A percentile compares a stretch with the other conserved stretches of the same genome.
Evolutionary conservation across 768 basidiomycete genomes (phyloP).

Genomic region (Auricularia sp.): DNA sequence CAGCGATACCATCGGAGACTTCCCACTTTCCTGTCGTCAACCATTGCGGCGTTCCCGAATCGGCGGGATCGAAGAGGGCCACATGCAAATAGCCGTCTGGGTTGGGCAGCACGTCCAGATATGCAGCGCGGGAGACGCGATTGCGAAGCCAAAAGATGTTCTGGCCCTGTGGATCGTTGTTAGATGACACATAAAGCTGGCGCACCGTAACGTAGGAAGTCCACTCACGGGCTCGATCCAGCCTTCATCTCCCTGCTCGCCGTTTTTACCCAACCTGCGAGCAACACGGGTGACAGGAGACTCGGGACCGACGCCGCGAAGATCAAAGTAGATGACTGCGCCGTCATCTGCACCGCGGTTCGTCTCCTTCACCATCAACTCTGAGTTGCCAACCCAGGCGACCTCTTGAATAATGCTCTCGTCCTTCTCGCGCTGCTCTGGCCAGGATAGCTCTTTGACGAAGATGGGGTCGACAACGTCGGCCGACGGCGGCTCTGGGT

Average conservation of each 20-base stretch:
- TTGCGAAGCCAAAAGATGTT: constrained; percentile 43
- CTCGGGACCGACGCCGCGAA: constrained; percentile 28
- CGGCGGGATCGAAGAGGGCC: constrained; percentile 78
- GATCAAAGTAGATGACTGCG: constrained; percentile 67
- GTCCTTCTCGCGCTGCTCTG: constrained; percentile 39
- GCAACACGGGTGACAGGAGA: constrained; percentile 38
- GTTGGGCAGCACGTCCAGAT: constrained; percentile 83
- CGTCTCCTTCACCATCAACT: constrained; percentile 76
- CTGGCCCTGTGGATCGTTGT: constrained; percentile 38
- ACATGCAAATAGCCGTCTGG: constrained; percentile 83
- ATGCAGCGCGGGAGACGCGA: constrained; percentile 44
- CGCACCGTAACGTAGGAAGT: neutral
- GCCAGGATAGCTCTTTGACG: constrained; percentile 54
- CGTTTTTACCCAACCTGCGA: constrained; percentile 66
- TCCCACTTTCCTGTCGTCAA: constrained; percentile 88
- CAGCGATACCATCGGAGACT: constrained; percentile 64
- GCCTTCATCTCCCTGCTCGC: constrained; percentile 83
- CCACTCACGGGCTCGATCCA: constrained; percentile 82
- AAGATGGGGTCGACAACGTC: neutral
- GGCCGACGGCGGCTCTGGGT: neutral
- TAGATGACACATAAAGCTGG: neutral
- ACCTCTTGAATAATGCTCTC: constrained; percentile 76
- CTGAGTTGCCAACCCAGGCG: constrained; percentile 72
- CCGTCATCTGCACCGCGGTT: constrained; percentile 77
- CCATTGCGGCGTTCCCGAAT: constrained; percentile 60